A percentile compares a stretch with the other conserved stretches of the same genome.
Evolutionary conservation across 305 asterid genomes (phyloP).

Genomic region (Fraxinus sp.): DNA sequence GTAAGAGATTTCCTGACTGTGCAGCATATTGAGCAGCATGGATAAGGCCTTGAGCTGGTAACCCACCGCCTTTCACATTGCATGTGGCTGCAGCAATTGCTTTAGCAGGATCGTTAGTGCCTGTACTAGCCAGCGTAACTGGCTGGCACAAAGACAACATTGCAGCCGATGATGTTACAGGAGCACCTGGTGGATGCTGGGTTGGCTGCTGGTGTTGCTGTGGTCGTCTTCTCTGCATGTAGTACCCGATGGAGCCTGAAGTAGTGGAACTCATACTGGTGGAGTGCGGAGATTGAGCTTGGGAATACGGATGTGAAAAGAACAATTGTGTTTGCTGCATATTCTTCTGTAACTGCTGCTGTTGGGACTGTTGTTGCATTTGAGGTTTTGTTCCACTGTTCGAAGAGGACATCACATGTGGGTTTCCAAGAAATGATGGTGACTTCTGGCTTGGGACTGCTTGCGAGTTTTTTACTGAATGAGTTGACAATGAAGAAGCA

Average conservation of each 20-base stretch:
- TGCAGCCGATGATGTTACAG: conserved; percentile 42
- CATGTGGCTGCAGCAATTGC: conserved; percentile 80
- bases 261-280: conserved; percentile 37
- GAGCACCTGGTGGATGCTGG: conserved; percentile 45
- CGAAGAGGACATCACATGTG: conserved; percentile 44
- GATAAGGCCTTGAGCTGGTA: conserved; percentile 48
- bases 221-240: conserved; percentile 51
- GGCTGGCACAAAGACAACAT: conserved; percentile 49
- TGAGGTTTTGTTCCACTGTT: conserved; percentile 48
- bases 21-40: conserved; percentile 58
- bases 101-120: conserved; percentile 82
- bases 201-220: conserved; percentile 48
- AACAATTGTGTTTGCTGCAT: conserved; percentile 65
- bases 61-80: conserved; percentile 56
- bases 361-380: conserved; percentile 45
- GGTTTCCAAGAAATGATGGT: conserved; percentile 79
- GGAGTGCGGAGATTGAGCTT: conserved; percentile 35
- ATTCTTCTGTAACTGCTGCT: conserved; percentile 49
- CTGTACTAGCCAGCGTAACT: conserved; percentile 39
- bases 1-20: conserved; percentile 55
- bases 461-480: conserved; percentile 51
- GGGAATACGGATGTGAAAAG: conserved; percentile 62
- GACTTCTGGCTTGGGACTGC: conserved; percentile 59
- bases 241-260: conserved; percentile 54
- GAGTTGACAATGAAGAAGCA: conserved; percentile 53